A percentile compares a stretch with the other conserved stretches of the same genome.
phyloP scores from a whole-genome alignment of 1,139 yeast species.

The Nadsonia commutata region DNA sequence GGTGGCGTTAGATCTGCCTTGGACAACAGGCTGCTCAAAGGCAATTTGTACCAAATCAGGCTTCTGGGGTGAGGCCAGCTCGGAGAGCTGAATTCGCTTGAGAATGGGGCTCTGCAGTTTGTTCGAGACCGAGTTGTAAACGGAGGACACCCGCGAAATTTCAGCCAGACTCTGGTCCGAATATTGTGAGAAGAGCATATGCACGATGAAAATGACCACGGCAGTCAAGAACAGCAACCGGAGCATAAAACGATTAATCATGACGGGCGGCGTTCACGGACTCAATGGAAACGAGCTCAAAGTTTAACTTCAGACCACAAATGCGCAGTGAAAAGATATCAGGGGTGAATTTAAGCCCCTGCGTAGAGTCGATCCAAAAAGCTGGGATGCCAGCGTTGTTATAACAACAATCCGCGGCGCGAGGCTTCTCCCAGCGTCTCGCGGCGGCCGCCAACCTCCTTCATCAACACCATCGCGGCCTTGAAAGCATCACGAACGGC shows the following conservation, averaged over 20 bases:
- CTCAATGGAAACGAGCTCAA: too few relatives aligned
- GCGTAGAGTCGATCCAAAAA: too few relatives aligned
- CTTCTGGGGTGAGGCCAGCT: neutral
- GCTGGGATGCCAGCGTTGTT: too few relatives aligned
- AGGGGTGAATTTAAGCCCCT: too few relatives aligned
- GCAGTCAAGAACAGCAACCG: neutral
- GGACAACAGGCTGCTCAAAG: conserved; percentile 9
- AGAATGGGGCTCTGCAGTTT: neutral
- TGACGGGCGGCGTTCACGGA: too few relatives aligned
- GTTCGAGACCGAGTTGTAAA: neutral
- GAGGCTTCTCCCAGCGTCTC: too few relatives aligned
- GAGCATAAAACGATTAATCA: neutral
- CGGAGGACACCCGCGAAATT: neutral
- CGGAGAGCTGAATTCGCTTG: neutral
- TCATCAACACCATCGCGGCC: too few relatives aligned
- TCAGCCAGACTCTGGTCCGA: neutral
- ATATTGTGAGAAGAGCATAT: neutral
- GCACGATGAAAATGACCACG: neutral
- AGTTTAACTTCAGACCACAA: too few relatives aligned
- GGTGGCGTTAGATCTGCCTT: conserved; percentile 34
- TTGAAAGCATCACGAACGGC: too few relatives aligned
- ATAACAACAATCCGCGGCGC: too few relatives aligned
- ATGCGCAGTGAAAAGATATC: too few relatives aligned
- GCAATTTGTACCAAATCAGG: conserved; percentile 1
- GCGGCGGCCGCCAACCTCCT: too few relatives aligned